Base-by-base conservation (phyloP, 2,329 filamentous ascomycete species). In the Neurospora crassa region DNA sequence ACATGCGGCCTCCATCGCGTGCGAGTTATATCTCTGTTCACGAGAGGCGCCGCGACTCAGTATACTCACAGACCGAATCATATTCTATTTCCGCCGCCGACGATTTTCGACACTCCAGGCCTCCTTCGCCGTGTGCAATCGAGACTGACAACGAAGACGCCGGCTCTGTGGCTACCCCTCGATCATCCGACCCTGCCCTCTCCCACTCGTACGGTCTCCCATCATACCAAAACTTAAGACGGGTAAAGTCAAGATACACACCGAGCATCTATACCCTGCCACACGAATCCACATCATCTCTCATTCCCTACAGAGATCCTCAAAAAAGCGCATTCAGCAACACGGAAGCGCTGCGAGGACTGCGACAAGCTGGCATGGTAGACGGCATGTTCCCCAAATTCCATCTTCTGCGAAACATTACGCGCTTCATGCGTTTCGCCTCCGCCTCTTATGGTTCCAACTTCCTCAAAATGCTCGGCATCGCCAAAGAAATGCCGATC, bases 401-500 rank as follows among this genome's bases (percentile, higher is more conserved):
- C 41, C 89, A 90, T 74, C 81, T 91, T 8, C 81, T 90, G 11
- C 83, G 84, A 41, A 91, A 90, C 75, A 87, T 91, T 34, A 86
- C 86, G 2, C 83, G 89, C 43, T 91, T 90, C 73, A 89, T 91
- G 81, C 84, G 87, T 3, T 91, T 90, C 75, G 88, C 89, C 1
- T 90, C 89, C 1, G 89, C 89, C 0, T 88, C 88, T 0, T 91
- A 91, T 71, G 89, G 89, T 0, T 88, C 87, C 0, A 84, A 85
- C 67, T 91, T 91, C 72, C 82, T 91, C 68, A 86, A 87, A 70
- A 82, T 90, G 29, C 84, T 91, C 81, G 88, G 89, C 1, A 89
- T 91, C 40, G 84, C 83, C 0, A 85, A 86, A 73, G 79, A 86
- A 67, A 79, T 85, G 78, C 82, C 84, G 2, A 77, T 80, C 1